Conservation (phyloP, 441 rosid species). For the Adansonia grandidieri region DNA sequence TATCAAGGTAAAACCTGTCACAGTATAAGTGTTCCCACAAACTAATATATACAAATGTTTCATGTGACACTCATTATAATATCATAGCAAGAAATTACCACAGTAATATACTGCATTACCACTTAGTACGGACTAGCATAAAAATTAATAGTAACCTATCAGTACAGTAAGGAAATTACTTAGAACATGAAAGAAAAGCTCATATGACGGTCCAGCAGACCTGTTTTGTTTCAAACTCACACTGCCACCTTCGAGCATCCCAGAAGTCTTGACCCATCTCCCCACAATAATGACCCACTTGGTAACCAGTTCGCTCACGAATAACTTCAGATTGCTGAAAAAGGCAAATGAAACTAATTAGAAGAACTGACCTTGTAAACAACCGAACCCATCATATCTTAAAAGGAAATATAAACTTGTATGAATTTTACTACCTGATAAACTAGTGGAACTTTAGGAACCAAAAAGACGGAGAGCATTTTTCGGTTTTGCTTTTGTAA, state of each 20-base stretch:
- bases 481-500: slow-evolving; percentile 67
- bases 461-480: slow-evolving; percentile 93
- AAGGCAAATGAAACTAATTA: slow-evolving; percentile 29
- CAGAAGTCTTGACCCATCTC: slow-evolving; percentile 99
- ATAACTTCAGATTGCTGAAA: slow-evolving; percentile 98
- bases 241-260: slow-evolving; percentile 97
- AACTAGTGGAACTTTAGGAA: slow-evolving; percentile 98
- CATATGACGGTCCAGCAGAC: slow-evolving; percentile 37
- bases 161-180: background rate
- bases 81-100: background rate
- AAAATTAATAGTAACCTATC: too few species aligned
- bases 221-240: slow-evolving; percentile 95
- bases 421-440: slow-evolving; percentile 71
- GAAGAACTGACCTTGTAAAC: slow-evolving; percentile 19
- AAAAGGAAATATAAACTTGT: slow-evolving; percentile 18
- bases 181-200: slow-evolving; percentile 11
- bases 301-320: slow-evolving; percentile 70
- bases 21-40: background rate
- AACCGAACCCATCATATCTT: slow-evolving; percentile 21
- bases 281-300: slow-evolving; percentile 96
- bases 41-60: background rate
- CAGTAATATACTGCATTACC: background rate
- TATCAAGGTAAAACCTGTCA: background rate
- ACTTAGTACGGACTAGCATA: background rate
- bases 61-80: background rate